phyloP scores from a whole-genome alignment of 2,329 filamentous ascomycete genomes.

The Claviceps paspali region DNA sequence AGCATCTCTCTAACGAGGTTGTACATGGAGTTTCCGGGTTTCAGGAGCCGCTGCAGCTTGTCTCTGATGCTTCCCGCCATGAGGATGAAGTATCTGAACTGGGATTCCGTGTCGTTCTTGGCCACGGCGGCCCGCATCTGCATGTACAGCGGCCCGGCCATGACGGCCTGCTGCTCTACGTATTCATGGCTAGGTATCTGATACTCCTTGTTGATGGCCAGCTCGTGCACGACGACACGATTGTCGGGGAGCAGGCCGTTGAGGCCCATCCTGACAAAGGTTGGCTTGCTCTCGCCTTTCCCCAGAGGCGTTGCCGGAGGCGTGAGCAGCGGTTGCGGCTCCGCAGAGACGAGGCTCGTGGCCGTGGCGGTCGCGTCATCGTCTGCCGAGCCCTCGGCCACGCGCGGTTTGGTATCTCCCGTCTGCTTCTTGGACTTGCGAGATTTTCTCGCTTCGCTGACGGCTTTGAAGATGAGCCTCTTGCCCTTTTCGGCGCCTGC shows the following conservation, averaged over 20 bases:
- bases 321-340: conserved; percentile 32
- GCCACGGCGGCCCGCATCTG: conserved; percentile 50
- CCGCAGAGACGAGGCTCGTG: conserved; percentile 22
- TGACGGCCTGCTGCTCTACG: conserved; percentile 37
- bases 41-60: conserved; percentile 58
- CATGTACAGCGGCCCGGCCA: conserved; percentile 34
- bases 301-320: conserved; percentile 35
- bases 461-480: conserved; percentile 58
- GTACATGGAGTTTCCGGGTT: conserved; percentile 57
- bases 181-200: conserved; percentile 49
- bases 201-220: conserved; percentile 67
- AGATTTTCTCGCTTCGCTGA: conserved; percentile 53
- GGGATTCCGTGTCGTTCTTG: conserved; percentile 47
- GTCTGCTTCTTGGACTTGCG: conserved; percentile 49
- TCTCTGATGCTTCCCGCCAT: conserved; percentile 57
- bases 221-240: conserved; percentile 59
- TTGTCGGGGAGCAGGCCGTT: conserved; percentile 53
- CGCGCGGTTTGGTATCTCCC: conserved; percentile 56
- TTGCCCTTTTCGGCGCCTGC: conserved; percentile 58
- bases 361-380: conserved; percentile 22
- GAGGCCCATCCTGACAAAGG: conserved; percentile 23
- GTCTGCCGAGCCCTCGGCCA: conserved; percentile 32
- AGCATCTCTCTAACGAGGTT: conserved; percentile 60
- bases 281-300: conserved; percentile 20
- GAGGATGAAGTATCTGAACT: conserved; percentile 51